Conservation (phyloP, 768 basidiomycete genomes). For the Suillus americanus region DNA sequence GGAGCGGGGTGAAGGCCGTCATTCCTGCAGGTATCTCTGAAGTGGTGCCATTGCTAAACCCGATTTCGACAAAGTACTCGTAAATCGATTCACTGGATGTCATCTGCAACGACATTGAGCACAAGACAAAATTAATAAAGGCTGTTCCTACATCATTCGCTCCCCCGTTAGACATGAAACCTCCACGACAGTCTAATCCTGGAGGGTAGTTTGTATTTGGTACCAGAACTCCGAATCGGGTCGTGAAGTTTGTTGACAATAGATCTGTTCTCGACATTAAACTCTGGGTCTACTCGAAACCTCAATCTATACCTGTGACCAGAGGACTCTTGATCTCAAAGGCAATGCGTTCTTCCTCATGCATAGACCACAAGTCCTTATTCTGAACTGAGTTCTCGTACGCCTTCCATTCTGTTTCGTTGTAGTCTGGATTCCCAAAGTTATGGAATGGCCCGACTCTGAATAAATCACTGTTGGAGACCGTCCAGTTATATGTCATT, state of each 20-base stretch:
- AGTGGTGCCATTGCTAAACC: slow-evolving; percentile 19
- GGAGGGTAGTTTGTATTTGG: slow-evolving; percentile 25
- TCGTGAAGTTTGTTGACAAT: background rate
- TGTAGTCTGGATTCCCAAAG: background rate
- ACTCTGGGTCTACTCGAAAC: slow-evolving; percentile 6
- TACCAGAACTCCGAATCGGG: slow-evolving; percentile 16
- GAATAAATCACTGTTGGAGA: background rate
- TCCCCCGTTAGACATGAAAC: background rate
- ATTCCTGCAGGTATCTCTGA: slow-evolving; percentile 18
- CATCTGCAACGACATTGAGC: background rate
- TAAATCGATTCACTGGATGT: slow-evolving; percentile 6
- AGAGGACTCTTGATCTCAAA: slow-evolving; percentile 16
- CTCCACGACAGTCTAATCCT: slow-evolving; percentile 6
- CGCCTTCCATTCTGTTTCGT: background rate
- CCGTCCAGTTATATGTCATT: too few species aligned
- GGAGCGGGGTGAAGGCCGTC: slow-evolving; percentile 17
- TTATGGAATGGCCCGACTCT: background rate
- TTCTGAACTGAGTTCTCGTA: slow-evolving; percentile 6
- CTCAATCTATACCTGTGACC: background rate
- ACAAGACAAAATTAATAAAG: background rate
- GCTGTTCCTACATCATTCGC: background rate
- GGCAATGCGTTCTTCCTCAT: slow-evolving; percentile 19
- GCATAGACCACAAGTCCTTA: slow-evolving; percentile 16
- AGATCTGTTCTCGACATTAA: background rate
- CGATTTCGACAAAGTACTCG: slow-evolving; percentile 20